Conservation (phyloP, 345 rosid species). For the Linum usitatissimum region DNA sequence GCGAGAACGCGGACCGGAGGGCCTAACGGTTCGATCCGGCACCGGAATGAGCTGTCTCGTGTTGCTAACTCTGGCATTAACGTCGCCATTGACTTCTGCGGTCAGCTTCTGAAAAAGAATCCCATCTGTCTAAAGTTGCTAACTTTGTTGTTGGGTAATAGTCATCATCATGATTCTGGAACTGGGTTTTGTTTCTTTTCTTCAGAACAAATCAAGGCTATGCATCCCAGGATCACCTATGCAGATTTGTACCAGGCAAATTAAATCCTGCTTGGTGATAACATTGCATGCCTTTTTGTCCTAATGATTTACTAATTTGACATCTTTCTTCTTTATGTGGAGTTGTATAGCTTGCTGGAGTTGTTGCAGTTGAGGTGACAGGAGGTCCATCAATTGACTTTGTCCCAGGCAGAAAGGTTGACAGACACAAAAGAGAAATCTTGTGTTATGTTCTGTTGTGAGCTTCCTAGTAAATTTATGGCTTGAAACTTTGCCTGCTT, state of each 20-base stretch:
- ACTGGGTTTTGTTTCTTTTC: not conserved
- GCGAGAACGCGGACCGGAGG: slow-evolving; percentile 72
- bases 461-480: too few species aligned
- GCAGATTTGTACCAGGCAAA: slow-evolving; percentile 80
- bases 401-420: slow-evolving; percentile 70
- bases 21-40: slow-evolving; percentile 75
- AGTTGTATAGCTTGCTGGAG: slow-evolving; percentile 62
- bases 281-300: not conserved
- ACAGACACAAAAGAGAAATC: not conserved
- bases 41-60: slow-evolving; percentile 38
- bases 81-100: slow-evolving; percentile 58
- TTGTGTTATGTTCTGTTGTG: not conserved
- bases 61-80: slow-evolving; percentile 47
- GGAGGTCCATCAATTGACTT: slow-evolving; percentile 69
- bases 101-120: slow-evolving; percentile 24
- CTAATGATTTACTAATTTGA: not conserved
- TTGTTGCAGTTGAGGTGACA: slow-evolving; percentile 71
- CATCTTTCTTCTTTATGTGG: slow-evolving; percentile 3
- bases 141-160: not conserved
- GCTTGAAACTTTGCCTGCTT: not conserved
- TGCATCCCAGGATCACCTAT: slow-evolving; percentile 52
- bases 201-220: slow-evolving; percentile 54
- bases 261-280: too few species aligned
- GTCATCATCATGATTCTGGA: not conserved
- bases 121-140: not conserved